phyloP scores from a whole-genome alignment of 176 grass and related monocot species.

The Tuctoria greenei region DNA sequence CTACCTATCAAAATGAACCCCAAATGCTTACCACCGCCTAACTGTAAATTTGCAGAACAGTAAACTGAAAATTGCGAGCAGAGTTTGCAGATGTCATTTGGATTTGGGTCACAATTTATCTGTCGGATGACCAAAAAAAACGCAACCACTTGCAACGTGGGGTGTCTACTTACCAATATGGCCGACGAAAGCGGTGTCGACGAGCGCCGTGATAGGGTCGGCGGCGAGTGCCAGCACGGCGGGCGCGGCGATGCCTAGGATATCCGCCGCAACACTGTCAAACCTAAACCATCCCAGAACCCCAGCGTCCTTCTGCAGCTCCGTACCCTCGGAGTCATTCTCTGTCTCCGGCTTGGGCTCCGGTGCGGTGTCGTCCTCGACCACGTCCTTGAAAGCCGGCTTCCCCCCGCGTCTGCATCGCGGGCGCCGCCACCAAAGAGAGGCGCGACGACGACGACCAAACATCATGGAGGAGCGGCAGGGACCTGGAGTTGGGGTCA shows the following conservation, averaged over 20 bases:
- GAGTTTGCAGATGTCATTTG: too few species aligned
- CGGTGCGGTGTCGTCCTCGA: background rate
- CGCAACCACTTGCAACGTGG: too few species aligned
- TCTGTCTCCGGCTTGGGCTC: background rate
- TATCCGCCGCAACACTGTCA: conserved; percentile 44
- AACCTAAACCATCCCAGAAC: conserved; percentile 23
- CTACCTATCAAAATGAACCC: background rate
- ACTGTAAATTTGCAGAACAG: background rate
- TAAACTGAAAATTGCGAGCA: background rate
- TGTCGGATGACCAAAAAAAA: too few species aligned
- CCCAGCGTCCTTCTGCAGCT: background rate
- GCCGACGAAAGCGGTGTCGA: conserved; percentile 71
- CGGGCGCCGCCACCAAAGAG: background rate
- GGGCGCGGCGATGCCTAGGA: conserved; percentile 52
- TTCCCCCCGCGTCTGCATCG: conserved; percentile 28
- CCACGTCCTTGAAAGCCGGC: conserved; percentile 15
- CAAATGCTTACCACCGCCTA: background rate
- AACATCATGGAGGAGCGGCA: background rate
- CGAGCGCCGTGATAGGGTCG: conserved; percentile 54
- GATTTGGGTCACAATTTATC: too few species aligned
- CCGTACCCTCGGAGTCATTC: background rate
- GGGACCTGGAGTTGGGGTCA: background rate
- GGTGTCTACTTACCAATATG: conserved; percentile 65
- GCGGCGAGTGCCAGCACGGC: conserved; percentile 63
- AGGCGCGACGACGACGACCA: background rate